Evolutionary conservation across 129 eudicot genomes (phyloP).

Genomic region (Flaveria sonorensis): DNA sequence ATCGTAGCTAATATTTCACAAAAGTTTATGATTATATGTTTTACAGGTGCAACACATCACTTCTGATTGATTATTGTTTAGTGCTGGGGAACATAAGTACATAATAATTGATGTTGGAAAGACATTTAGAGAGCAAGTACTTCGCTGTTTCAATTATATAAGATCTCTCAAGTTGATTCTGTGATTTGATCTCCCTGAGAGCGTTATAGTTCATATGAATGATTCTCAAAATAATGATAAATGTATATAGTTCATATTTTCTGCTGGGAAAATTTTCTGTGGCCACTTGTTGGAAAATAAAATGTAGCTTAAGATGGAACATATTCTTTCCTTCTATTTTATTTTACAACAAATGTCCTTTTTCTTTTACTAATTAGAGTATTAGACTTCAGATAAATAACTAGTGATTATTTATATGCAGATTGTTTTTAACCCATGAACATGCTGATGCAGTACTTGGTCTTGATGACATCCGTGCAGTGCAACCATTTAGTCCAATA

Average conservation of each 20-base stretch:
- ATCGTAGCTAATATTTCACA: slow-evolving; percentile 15
- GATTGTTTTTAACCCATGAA: slow-evolving; percentile 93
- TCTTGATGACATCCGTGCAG: slow-evolving; percentile 83
- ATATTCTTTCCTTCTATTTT: slow-evolving; percentile 1
- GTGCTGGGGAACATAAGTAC: slow-evolving; percentile 73
- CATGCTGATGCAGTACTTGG: slow-evolving; percentile 99
- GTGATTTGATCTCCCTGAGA: slow-evolving; percentile 49
- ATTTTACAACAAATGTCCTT: background rate
- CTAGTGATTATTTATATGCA: slow-evolving; percentile 42
- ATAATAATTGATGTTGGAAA: slow-evolving; percentile 94
- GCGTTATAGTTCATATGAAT: background rate
- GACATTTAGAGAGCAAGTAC: slow-evolving; percentile 96
- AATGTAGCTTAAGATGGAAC: slow-evolving; percentile 12
- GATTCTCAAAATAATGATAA: slow-evolving; percentile 8
- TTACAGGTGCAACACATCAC: slow-evolving; percentile 94
- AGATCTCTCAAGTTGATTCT: slow-evolving; percentile 89
- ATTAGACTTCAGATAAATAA: slow-evolving; percentile 1
- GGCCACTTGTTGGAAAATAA: slow-evolving; percentile 15
- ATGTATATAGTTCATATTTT: slow-evolving; percentile 1
- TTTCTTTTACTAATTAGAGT: slow-evolving; percentile 4
- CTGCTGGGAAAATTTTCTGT: slow-evolving; percentile 2
- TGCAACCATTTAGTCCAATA: slow-evolving; percentile 74
- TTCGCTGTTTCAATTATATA: slow-evolving; percentile 88
- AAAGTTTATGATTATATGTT: slow-evolving; percentile 23
- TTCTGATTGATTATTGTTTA: slow-evolving; percentile 76